These are phyloP conservation scores for Podospora conica DNA, from an alignment of 495 filamentous ascomycete species.

Conservation along the genomic window DNA sequence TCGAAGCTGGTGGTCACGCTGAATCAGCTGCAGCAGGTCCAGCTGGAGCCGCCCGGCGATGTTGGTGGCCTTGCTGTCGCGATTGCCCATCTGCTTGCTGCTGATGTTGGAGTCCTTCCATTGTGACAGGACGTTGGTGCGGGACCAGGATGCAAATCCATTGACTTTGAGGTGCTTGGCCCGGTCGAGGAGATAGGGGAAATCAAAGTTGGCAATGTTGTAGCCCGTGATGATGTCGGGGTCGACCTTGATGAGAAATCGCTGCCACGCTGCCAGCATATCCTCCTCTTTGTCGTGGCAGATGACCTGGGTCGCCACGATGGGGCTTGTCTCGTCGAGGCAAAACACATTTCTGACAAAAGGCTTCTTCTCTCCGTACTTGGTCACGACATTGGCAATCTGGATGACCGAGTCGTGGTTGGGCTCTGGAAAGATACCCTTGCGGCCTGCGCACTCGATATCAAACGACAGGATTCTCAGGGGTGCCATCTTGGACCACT, in stretches of 20 bases:
- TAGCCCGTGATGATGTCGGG: conserved; percentile 98
- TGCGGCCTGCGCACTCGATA: conserved; percentile 97
- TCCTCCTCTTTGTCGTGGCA: conserved; percentile 71
- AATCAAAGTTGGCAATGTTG: conserved; percentile 98
- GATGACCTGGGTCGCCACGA: conserved; percentile 90
- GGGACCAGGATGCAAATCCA: conserved; percentile 78
- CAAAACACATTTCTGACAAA: conserved; percentile 97
- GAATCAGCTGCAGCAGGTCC: conserved; percentile 86
- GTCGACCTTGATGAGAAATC: conserved; percentile 87
- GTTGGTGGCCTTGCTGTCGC: conserved; percentile 88
- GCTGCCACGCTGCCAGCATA: conserved; percentile 83
- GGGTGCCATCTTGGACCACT: conserved; percentile 98
- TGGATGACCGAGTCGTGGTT: conserved; percentile 92
- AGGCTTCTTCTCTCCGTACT: conserved; percentile 90
- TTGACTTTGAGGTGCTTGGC: conserved; percentile 73
- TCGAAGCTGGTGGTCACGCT: conserved; percentile 88
- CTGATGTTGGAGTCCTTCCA: conserved; percentile 78
- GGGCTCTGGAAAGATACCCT: conserved; percentile 93
- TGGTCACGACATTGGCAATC: conserved; percentile 95
- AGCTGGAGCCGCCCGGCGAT: conserved; percentile 91
- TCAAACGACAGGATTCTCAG: conserved; percentile 91
- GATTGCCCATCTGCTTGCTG: conserved; percentile 98
- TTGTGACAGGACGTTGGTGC: conserved; percentile 56
- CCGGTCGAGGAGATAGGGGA: conserved; percentile 89
- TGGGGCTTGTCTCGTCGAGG: conserved; percentile 79